These are phyloP conservation scores for Sugiyamaella qingdaonensis DNA, from an alignment of 805 yeast genomes.

Conservation along the genomic window DNA sequence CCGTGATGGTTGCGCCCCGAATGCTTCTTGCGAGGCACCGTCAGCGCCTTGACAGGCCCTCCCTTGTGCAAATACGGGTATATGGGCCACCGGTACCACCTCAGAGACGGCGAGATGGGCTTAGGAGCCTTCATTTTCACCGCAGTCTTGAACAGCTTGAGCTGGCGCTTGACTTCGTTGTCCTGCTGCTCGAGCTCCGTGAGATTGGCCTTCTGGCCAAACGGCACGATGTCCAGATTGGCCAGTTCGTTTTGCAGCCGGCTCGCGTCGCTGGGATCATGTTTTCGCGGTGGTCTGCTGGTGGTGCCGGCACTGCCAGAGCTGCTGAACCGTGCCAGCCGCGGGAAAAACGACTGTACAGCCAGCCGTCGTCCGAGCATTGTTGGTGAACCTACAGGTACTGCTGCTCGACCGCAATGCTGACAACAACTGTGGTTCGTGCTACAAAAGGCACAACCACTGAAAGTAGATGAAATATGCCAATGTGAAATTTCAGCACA, in stretches of 20 bases:
- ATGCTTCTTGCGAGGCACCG: conserved; percentile 63
- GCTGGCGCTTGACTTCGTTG: conserved; percentile 62
- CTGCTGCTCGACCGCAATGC: no score
- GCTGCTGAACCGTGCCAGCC: background rate
- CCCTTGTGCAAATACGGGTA: conserved; percentile 87
- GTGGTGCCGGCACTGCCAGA: background rate
- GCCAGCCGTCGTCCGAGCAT: background rate
- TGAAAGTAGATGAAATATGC: no score
- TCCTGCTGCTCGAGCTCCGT: conserved; percentile 82
- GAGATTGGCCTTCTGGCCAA: conserved; percentile 30
- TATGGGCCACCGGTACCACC: conserved; percentile 85
- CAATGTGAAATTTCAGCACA: no score
- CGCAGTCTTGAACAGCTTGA: conserved; percentile 64
- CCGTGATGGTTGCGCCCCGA: conserved; percentile 92
- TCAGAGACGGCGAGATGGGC: conserved; percentile 79
- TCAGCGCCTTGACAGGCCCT: conserved; percentile 69
- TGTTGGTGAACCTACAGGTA: no score
- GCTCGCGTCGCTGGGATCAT: background rate
- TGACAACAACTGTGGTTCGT: no score
- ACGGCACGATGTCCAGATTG: conserved; percentile 20
- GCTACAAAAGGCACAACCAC: no score
- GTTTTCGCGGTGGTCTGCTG: background rate
- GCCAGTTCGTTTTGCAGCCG: conserved; percentile 16
- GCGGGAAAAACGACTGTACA: background rate
- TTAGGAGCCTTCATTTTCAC: conserved; percentile 71